Evolutionary conservation across 371 early-diverging fungal genomes (phyloP), one percentile per base, ranked within the genome.

Genomic region (Lichtheimia corymbifera): DNA sequence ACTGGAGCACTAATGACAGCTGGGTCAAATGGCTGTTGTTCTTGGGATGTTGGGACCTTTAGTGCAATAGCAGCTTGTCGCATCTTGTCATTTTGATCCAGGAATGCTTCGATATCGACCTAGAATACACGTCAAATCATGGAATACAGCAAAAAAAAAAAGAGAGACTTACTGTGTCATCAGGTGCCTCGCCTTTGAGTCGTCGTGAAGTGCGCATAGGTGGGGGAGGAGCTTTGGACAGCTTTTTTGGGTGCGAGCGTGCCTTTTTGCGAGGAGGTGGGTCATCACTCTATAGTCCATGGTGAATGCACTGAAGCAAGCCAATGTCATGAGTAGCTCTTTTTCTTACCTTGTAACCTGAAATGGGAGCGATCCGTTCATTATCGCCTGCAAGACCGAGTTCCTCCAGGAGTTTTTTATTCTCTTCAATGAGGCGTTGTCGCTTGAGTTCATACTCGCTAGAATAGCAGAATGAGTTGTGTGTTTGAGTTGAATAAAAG

Each of bases 371-470:
- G 35, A 35, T 35, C 35, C 35, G 35, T 35, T 35, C 35, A 35
- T 35, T 35, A 11, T 50, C 42, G 15, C 28, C 45, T 5, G 59
- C 49, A 30, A 77, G 58, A 11, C 80, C 77, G 17, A 80, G 55
- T 28, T 77, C 72, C n/a, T 58, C 49, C 44, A 80, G 55, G 5
- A 80, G 58, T 22, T 62, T 63, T 55, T 74, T 66, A 53, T 80
- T 80, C 54, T 74, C 71, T 62, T 67, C 62, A 52, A 80, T 76
- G 22, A 70, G 69, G n/a, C 60, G 53, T 15, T 70, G 75, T 53
- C 80, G 65, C 49, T 72, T 71, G 20, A 65, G 42, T 30, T 80
- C 80, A 67, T 76, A 77, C 5, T 72, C 57, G 59, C 79, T 79
- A 56, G 47, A 47, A 17, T 9, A 47, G 4, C 12, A 12, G 6